Evolutionary conservation across 176 grass and related monocot genomes (phyloP), one percentile per base, ranked within the genome.

Genomic region (Saccharum officinarum): DNA sequence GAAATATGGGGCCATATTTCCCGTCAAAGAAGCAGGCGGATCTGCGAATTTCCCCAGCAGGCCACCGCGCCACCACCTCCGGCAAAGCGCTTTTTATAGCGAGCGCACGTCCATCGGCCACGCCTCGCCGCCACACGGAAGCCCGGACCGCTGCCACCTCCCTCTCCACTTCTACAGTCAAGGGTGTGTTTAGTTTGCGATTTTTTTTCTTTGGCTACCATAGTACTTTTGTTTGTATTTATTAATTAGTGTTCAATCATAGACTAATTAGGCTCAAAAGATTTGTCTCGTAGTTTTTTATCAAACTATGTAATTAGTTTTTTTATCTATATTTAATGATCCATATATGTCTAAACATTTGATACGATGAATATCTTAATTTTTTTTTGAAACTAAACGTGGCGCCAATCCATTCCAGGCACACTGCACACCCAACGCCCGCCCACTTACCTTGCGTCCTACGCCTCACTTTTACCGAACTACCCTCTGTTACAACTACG

Each of bases 81-180:
- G 20, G 11, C 59, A 39, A 36, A 50, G 7, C 75, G 71, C 79
- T 76, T 82, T 81, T 82, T 82, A 82, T 69, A 87, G 75, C 50
- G 9, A 15, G 75, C 67, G 42, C 67, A 46, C 54, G 54, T 20
- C 20, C 20, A 54, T 55, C 4, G 14, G 1, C 15, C 16, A 55
- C 18, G 52, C 52, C 17, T 55, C 52, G 45, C 38, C 39, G 34
- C 26, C 79, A 59, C 86, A 62, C 59, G 82, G n/a, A n/a, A 89
- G 67, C 82, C 81, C 82, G 38, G 28, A 11, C 73, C 63, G 57
- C 20, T 22, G 67, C 76, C 86, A 45, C 46, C 20, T 23, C 60
- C 44, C 73, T 10, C 13, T 2, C 15, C 23, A 40, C 20, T 40
- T 15, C 6, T 9, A 1, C 41, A 44, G 22, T 45, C n/a, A n/a